A percentile compares a stretch with the other conserved stretches of the same genome.
Evolutionary conservation across 768 basidiomycete species (phyloP).

Genomic region (Rhodotorula diobovata): DNA sequence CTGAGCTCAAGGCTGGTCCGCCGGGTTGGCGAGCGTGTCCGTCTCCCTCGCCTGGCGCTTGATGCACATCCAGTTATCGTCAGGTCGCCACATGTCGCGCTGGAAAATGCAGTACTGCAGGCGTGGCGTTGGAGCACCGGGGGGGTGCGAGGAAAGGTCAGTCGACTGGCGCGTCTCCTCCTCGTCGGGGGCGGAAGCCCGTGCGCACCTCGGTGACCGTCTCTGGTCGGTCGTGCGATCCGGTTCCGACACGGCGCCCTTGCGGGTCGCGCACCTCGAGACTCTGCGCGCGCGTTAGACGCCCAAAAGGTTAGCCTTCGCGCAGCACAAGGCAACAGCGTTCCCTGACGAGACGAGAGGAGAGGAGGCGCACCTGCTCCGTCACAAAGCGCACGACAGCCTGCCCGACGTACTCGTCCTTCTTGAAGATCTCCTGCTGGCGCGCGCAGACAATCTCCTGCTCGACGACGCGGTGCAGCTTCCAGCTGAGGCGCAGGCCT

Average conservation of each 20-base stretch:
- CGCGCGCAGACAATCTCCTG: constrained; percentile 27
- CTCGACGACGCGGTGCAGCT: constrained; percentile 32
- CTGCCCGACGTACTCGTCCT: constrained; percentile 33
- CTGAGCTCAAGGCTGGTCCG: constrained; percentile 12
- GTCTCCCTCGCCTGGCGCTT: constrained; percentile 32
- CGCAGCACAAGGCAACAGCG: too few relatives aligned
- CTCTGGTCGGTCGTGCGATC: constrained; percentile 24
- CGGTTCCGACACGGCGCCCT: constrained; percentile 15
- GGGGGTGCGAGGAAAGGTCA: not conserved
- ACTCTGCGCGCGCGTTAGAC: constrained; percentile 11
- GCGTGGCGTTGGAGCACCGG: not conserved
- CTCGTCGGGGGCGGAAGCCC: not conserved
- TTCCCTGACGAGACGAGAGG: not conserved
- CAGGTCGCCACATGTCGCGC: constrained; percentile 39
- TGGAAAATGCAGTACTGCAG: constrained; percentile 34
- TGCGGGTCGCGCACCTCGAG: constrained; percentile 26
- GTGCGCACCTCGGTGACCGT: constrained; percentile 22
- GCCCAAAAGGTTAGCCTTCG: not conserved
- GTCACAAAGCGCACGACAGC: constrained; percentile 30
- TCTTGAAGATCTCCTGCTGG: constrained; percentile 35
- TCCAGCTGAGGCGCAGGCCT: constrained; percentile 33
- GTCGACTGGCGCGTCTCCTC: too few relatives aligned
- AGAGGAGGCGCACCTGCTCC: constrained; percentile 22
- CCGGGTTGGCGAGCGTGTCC: constrained; percentile 33
- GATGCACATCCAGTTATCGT: constrained; percentile 34